Conservation (phyloP, 805 yeast genomes). For the Tanozyma kutaoensis region DNA sequence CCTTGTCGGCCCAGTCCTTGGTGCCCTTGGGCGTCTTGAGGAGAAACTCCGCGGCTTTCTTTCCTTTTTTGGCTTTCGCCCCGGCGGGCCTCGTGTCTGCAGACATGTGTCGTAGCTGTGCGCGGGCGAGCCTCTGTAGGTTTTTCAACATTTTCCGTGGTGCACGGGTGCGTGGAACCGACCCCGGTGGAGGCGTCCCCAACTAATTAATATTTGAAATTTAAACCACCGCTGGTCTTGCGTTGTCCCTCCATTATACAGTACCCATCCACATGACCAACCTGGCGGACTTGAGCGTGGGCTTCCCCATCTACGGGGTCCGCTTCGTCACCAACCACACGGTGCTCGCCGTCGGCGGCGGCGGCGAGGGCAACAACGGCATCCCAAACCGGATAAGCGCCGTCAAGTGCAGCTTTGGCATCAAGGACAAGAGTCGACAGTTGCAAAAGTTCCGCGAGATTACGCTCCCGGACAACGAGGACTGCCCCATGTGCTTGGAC, state of each 20-base stretch:
- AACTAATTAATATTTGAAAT: too few relatives aligned
- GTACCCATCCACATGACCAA: constrained; percentile 2
- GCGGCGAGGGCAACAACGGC: constrained; percentile 89
- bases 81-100: too few relatives aligned
- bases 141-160: too few relatives aligned
- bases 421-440: constrained; percentile 22
- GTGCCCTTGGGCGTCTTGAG: constrained; percentile 95
- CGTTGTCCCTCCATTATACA: too few relatives aligned
- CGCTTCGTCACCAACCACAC: constrained; percentile 49
- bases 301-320: constrained; percentile 76
- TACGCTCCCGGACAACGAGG: constrained; percentile 50
- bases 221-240: too few relatives aligned
- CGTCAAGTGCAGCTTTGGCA: constrained; percentile 40
- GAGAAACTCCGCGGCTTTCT: constrained; percentile 49
- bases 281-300: constrained; percentile 28
- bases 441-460: constrained; percentile 54
- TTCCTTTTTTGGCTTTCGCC: too few relatives aligned
- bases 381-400: constrained; percentile 74
- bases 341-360: constrained; percentile 80
- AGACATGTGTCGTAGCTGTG: too few relatives aligned
- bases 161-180: too few relatives aligned
- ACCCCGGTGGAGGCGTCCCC: too few relatives aligned
- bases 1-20: constrained; percentile 97
- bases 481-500: constrained; percentile 80
- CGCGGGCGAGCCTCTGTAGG: too few relatives aligned